Evolutionary conservation across 768 basidiomycete genomes (phyloP).

Genomic region (Phylloporus sp.): DNA sequence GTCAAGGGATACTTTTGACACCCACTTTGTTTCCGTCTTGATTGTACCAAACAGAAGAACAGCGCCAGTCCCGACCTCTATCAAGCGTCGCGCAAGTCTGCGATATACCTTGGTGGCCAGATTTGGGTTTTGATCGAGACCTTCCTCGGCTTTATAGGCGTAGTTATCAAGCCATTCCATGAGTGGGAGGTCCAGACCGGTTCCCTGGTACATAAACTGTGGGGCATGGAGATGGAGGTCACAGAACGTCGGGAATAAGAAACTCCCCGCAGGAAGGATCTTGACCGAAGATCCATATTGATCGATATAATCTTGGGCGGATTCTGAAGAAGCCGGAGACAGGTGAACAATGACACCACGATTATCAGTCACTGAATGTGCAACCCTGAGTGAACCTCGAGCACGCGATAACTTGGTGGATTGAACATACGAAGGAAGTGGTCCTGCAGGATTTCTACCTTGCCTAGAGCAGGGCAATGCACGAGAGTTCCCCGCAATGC

Average conservation of each 20-base stretch:
- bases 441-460: slow-evolving; percentile 52
- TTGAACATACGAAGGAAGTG: slow-evolving; percentile 44
- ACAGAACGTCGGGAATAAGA: slow-evolving; percentile 73
- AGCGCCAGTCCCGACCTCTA: slow-evolving; percentile 71
- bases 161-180: slow-evolving; percentile 83
- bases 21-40: slow-evolving; percentile 75
- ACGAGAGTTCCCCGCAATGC: slow-evolving; percentile 51
- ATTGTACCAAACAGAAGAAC: slow-evolving; percentile 83
- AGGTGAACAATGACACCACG: slow-evolving; percentile 51
- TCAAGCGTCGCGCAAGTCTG: slow-evolving; percentile 59
- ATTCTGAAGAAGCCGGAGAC: slow-evolving; percentile 32
- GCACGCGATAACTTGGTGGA: neutral
- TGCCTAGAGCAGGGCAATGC: slow-evolving; percentile 48
- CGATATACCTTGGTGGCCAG: slow-evolving; percentile 67
- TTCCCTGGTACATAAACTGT: slow-evolving; percentile 85
- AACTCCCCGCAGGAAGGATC: slow-evolving; percentile 47
- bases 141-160: slow-evolving; percentile 76
- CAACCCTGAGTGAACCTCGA: slow-evolving; percentile 1
- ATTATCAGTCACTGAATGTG: slow-evolving; percentile 28
- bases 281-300: slow-evolving; percentile 16
- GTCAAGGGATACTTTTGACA: neutral
- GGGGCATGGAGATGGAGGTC: slow-evolving; percentile 87
- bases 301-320: slow-evolving; percentile 34
- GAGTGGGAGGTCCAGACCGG: slow-evolving; percentile 76
- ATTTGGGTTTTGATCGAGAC: slow-evolving; percentile 54